These are phyloP conservation scores for Phanerochaete carnosa DNA, from an alignment of 768 basidiomycete genomes.

Conservation along the genomic window DNA sequence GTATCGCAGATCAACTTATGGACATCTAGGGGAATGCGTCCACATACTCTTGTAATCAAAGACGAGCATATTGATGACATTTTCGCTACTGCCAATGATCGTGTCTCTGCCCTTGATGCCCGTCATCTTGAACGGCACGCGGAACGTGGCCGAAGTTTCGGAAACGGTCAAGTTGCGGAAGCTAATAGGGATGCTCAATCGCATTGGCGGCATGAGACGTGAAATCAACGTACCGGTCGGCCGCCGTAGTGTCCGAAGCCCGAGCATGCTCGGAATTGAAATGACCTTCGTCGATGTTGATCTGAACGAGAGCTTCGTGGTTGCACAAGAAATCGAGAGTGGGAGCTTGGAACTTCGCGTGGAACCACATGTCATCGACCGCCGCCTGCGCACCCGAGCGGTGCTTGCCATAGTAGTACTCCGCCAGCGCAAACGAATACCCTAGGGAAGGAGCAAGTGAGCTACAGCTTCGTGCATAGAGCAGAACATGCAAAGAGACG, in stretches of 20 bases:
- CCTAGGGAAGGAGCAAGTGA: background rate
- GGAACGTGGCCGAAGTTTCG: slow-evolving; percentile 17
- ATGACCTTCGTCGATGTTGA: slow-evolving; percentile 22
- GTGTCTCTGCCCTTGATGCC: slow-evolving; percentile 12
- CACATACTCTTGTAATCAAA: slow-evolving; percentile 15
- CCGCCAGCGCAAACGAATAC: slow-evolving; percentile 15
- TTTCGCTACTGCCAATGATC: slow-evolving; percentile 13
- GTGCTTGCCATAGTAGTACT: slow-evolving; percentile 14
- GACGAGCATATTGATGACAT: slow-evolving; percentile 13
- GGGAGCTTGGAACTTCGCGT: slow-evolving; percentile 21
- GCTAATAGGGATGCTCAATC: background rate
- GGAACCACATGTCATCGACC: slow-evolving; percentile 12
- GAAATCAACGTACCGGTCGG: slow-evolving; percentile 5
- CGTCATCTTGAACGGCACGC: slow-evolving; percentile 16
- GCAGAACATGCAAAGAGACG: background rate
- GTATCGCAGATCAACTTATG: background rate
- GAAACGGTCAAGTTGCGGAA: slow-evolving; percentile 5
- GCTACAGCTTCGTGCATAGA: background rate
- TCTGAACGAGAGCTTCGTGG: slow-evolving; percentile 24
- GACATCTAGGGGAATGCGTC: no score
- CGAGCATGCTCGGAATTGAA: slow-evolving; percentile 20
- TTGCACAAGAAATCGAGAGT: slow-evolving; percentile 27
- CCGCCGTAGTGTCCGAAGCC: background rate
- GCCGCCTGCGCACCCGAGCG: slow-evolving; percentile 1
- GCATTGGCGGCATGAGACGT: background rate